phyloP scores from a whole-genome alignment of 169 alveolate genomes.

The Fabrea salina region DNA sequence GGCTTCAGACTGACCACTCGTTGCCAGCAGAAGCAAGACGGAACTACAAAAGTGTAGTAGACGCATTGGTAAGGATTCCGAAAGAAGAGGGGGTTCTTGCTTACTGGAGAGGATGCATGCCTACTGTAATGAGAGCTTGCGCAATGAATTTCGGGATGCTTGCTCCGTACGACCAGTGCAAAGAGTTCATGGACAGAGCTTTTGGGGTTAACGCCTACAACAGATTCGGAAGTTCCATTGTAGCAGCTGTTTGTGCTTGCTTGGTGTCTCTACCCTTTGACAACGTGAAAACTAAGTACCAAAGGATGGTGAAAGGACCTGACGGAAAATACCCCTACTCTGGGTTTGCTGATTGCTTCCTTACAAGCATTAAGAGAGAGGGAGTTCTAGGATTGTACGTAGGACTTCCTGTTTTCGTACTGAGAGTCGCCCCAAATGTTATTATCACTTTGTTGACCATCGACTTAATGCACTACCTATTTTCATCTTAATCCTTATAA shows the following conservation, averaged over 20 bases:
- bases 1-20: conserved; percentile 89
- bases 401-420: conserved; percentile 92
- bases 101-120: conserved; percentile 94
- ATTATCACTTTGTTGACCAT: conserved; percentile 88
- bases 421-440: conserved; percentile 96
- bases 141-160: conserved; percentile 90
- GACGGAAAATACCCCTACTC: conserved; percentile 82
- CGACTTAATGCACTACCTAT: conserved; percentile 73
- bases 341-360: conserved; percentile 83
- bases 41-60: conserved; percentile 84
- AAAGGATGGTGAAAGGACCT: conserved; percentile 74
- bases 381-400: conserved; percentile 90
- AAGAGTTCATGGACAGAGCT: conserved; percentile 76
- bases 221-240: conserved; percentile 81
- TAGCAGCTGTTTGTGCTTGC: conserved; percentile 93
- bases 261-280: conserved; percentile 94
- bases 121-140: conserved; percentile 95
- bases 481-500: too few species aligned
- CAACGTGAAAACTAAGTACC: conserved; percentile 90
- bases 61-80: conserved; percentile 78
- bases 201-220: conserved; percentile 61
- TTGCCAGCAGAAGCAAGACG: conserved; percentile 91
- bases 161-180: conserved; percentile 91
- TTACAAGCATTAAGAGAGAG: conserved; percentile 77
- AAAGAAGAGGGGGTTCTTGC: conserved; percentile 92